Evolutionary conservation across 2,329 filamentous ascomycete genomes (phyloP).

Genomic region (Fusarium euwallaceae): DNA sequence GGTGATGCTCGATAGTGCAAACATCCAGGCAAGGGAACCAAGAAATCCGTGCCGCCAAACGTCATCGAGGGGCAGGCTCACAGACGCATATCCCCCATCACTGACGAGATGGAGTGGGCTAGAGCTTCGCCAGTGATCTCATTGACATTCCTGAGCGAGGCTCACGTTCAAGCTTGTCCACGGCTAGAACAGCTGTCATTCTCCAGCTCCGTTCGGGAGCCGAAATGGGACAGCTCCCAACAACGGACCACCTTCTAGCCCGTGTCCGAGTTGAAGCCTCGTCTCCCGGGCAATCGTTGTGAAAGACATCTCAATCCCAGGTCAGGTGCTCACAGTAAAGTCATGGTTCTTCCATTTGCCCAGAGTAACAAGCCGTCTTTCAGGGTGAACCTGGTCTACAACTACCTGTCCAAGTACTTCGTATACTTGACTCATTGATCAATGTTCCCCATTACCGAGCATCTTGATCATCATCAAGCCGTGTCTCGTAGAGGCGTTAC

Average conservation of each 20-base stretch:
- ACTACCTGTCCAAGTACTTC: neutral
- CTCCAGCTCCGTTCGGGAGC: conserved; percentile 9
- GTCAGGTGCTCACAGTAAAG: conserved; percentile 13
- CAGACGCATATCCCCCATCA: conserved; percentile 4
- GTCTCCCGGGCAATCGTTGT: conserved; percentile 15
- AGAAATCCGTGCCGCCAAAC: conserved; percentile 26
- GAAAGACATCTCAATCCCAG: conserved; percentile 4
- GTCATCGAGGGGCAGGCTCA: conserved; percentile 45
- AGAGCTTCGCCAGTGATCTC: conserved; percentile 32
- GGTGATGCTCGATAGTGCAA: conserved; percentile 14
- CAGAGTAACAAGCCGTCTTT: conserved; percentile 26
- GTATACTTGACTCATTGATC: neutral
- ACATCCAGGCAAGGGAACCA: conserved; percentile 23
- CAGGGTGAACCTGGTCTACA: neutral
- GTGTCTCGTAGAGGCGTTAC: conserved; percentile 1
- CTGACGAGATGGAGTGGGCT: conserved; percentile 27
- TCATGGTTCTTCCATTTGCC: conserved; percentile 22
- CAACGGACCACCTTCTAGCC: conserved; percentile 4
- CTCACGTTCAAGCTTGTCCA: conserved; percentile 14
- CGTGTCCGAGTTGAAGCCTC: conserved; percentile 8
- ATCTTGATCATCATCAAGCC: conserved; percentile 13
- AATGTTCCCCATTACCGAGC: conserved; percentile 13
- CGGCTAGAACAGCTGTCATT: conserved; percentile 8
- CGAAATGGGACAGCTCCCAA: conserved; percentile 14
- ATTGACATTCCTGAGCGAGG: conserved; percentile 30